Conservation (phyloP, 352 stramenopile species). For the Globisporangium spinosum region DNA sequence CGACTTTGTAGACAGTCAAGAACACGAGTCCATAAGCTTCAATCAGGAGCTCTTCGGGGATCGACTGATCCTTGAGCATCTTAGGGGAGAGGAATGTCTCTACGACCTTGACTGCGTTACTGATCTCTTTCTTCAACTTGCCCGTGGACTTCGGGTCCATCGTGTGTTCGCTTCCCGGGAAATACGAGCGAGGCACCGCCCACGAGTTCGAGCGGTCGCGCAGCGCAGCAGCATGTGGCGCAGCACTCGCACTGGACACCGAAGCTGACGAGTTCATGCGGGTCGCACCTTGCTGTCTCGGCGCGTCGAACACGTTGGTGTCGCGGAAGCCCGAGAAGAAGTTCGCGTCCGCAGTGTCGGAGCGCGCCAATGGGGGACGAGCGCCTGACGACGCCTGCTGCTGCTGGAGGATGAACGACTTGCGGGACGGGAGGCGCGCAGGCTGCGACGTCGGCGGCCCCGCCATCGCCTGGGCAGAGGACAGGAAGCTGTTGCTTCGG, state of each 20-base stretch:
- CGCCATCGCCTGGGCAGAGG: constrained; percentile 15
- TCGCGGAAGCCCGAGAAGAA: constrained; percentile 24
- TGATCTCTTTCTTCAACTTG: constrained; percentile 67
- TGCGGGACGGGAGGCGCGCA: constrained; percentile 36
- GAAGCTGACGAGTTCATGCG: constrained; percentile 5
- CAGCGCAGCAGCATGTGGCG: constrained; percentile 29
- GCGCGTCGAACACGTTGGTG: constrained; percentile 19
- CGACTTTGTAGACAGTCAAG: constrained; percentile 79
- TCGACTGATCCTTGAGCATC: constrained; percentile 80
- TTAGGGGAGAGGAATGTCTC: constrained; percentile 71
- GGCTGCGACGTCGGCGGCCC: constrained; percentile 17
- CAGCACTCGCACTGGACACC: constrained; percentile 4
- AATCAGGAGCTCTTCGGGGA: constrained; percentile 63
- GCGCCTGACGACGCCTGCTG: constrained; percentile 15
- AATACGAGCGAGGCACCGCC: constrained; percentile 33
- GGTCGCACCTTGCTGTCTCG: constrained; percentile 20
- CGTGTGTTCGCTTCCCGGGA: constrained; percentile 24
- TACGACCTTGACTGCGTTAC: constrained; percentile 57
- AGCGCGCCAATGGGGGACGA: constrained; percentile 22
- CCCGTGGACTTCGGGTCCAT: constrained; percentile 55
- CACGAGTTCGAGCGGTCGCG: constrained; percentile 62
- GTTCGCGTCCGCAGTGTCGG: constrained; percentile 38
- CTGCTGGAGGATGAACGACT: constrained; percentile 48
- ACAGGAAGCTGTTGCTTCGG: constrained; percentile 20
- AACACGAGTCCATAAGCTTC: constrained; percentile 78